phyloP scores from a whole-genome alignment of 768 basidiomycete genomes.

The Daedaleopsis sinensis region DNA sequence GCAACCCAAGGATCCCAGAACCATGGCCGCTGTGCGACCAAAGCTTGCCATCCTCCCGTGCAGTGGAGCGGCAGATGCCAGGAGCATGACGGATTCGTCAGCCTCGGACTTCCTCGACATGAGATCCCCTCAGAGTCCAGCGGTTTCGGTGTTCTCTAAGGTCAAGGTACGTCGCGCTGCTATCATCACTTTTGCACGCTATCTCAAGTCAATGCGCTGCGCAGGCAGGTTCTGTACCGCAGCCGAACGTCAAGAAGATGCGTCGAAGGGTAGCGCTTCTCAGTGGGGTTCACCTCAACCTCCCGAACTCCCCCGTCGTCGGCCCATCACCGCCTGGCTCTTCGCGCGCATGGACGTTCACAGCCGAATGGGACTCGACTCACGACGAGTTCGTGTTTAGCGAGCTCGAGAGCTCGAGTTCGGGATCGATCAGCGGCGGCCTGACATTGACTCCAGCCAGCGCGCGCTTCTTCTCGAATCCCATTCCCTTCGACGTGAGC shows the following conservation, averaged over 20 bases:
- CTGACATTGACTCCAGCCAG: not conserved
- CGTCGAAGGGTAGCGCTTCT: constrained; percentile 28
- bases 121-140: constrained; percentile 7
- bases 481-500: constrained; percentile 28
- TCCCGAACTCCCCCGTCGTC: constrained; percentile 27
- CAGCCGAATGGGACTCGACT: constrained; percentile 33
- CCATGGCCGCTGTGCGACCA: constrained; percentile 36
- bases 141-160: constrained; percentile 8
- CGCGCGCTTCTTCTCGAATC: constrained; percentile 14
- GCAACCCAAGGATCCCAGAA: constrained; percentile 28
- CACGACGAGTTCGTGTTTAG: constrained; percentile 30
- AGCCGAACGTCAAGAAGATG: constrained; percentile 31
- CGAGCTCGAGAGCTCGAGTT: constrained; percentile 23
- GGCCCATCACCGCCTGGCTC: constrained; percentile 16
- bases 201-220: not conserved
- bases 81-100: constrained; percentile 31
- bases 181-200: not conserved
- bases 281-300: constrained; percentile 28
- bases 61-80: constrained; percentile 30
- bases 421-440: not conserved
- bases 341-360: constrained; percentile 32
- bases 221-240: constrained; percentile 20
- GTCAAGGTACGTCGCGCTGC: constrained; percentile 6
- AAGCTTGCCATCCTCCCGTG: constrained; percentile 27
- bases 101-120: constrained; percentile 17